phyloP scores from a whole-genome alignment of 305 asterid species.

The Solanum aculeatissimum region DNA sequence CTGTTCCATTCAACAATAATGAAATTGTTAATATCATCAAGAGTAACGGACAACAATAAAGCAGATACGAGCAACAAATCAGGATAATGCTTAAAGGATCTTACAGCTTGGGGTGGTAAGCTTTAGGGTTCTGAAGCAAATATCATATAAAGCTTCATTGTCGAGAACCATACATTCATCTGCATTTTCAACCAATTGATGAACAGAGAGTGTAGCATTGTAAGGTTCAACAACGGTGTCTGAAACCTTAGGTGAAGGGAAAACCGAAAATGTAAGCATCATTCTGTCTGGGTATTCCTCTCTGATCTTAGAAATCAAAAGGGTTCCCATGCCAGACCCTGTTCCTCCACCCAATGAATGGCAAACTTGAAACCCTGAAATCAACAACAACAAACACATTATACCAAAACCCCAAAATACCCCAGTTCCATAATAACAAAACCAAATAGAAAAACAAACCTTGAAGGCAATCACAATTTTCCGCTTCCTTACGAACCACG shows the following conservation, averaged over 20 bases:
- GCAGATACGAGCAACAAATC: background rate
- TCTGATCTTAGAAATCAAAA: constrained; percentile 7
- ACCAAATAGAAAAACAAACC: background rate
- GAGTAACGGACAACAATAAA: background rate
- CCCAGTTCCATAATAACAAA: background rate
- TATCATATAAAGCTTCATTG: constrained; percentile 7
- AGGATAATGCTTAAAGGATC: background rate
- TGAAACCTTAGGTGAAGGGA: constrained; percentile 8
- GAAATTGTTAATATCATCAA: background rate
- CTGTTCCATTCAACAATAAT: background rate
- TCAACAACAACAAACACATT: background rate
- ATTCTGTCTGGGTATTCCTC: constrained; percentile 15
- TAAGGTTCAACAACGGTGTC: constrained; percentile 9
- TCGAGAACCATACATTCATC: constrained; percentile 13
- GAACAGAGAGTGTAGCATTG: constrained; percentile 7
- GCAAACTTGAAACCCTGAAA: constrained; percentile 7
- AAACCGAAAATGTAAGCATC: constrained; percentile 11
- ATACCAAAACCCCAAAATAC: background rate
- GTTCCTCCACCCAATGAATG: constrained; percentile 14
- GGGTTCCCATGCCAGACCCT: constrained; percentile 12
- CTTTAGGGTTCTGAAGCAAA: constrained; percentile 6
- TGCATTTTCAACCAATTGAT: constrained; percentile 9
- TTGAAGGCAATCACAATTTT: constrained; percentile 8
- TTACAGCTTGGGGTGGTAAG: constrained; percentile 12
- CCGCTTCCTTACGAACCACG: constrained; percentile 10